phyloP scores from a whole-genome alignment of 805 yeast genomes.

The Ogataea thermomethanolica region DNA sequence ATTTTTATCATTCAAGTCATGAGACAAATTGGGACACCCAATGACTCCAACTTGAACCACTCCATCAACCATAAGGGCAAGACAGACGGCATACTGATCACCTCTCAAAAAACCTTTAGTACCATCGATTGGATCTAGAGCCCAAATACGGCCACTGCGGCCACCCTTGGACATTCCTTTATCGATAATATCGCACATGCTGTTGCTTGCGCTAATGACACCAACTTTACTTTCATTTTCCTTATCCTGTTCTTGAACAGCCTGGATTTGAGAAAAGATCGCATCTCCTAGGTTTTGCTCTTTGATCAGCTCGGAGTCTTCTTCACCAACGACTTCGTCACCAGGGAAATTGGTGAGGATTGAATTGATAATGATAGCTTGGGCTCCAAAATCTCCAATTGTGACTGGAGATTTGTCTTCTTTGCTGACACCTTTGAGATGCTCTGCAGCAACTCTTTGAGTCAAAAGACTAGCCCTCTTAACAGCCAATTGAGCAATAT shows the following conservation, averaged over 20 bases:
- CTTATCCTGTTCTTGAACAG: slow-evolving; percentile 47
- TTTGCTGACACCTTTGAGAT: slow-evolving; percentile 62
- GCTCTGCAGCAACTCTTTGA: slow-evolving; percentile 54
- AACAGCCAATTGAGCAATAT: slow-evolving; percentile 85
- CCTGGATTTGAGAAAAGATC: slow-evolving; percentile 58
- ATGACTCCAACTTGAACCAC: slow-evolving; percentile 84
- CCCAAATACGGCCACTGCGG: slow-evolving; percentile 82
- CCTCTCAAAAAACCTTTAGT: slow-evolving; percentile 95
- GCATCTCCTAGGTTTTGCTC: slow-evolving; percentile 47
- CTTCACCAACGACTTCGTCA: slow-evolving; percentile 93
- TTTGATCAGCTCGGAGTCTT: slow-evolving; percentile 68
- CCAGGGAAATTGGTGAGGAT: slow-evolving; percentile 72
- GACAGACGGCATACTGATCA: slow-evolving; percentile 94
- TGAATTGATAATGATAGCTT: slow-evolving; percentile 86
- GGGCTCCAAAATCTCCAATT: slow-evolving; percentile 94
- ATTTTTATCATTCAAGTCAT: slow-evolving; percentile 36
- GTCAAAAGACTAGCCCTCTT: slow-evolving; percentile 81
- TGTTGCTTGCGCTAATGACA: slow-evolving; percentile 38
- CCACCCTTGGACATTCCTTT: slow-evolving; percentile 82
- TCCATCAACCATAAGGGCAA: slow-evolving; percentile 85
- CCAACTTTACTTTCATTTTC: slow-evolving; percentile 37
- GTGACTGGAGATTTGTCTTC: slow-evolving; percentile 94
- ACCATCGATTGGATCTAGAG: slow-evolving; percentile 97
- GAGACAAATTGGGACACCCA: slow-evolving; percentile 91
- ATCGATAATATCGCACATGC: slow-evolving; percentile 67